Evolutionary conservation across 768 basidiomycete species (phyloP).

Genomic region (Cyathus striatus): DNA sequence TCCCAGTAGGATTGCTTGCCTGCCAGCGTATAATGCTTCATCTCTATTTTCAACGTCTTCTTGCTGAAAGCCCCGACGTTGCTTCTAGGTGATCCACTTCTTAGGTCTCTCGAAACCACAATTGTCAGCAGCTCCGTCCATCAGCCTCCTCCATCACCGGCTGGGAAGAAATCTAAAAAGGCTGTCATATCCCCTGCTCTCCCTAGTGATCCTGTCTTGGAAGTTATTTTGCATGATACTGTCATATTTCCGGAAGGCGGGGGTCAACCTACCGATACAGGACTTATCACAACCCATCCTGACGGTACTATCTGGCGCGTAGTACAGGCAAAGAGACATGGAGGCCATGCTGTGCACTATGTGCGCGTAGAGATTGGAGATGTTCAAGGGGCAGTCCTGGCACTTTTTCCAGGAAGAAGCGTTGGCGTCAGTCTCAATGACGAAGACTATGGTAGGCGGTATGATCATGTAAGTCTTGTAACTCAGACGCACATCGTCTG

Average conservation of each 20-base stretch:
- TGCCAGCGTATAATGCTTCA: constrained; percentile 57
- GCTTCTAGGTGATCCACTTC: constrained; percentile 61
- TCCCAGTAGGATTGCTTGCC: constrained; percentile 73
- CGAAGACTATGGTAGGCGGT: constrained; percentile 57
- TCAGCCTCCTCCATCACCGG: constrained; percentile 32
- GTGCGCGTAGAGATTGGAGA: constrained; percentile 38
- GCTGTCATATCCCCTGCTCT: constrained; percentile 43
- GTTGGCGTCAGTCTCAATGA: constrained; percentile 53
- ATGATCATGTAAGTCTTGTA: constrained; percentile 58
- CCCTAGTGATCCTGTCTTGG: constrained; percentile 44
- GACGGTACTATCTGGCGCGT: constrained; percentile 54
- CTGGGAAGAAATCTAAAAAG: constrained; percentile 52
- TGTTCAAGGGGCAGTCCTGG: constrained; percentile 35
- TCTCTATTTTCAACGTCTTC: background rate
- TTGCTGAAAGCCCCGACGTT: constrained; percentile 2
- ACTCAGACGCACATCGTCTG: background rate
- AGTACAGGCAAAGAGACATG: constrained; percentile 60
- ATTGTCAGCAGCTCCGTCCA: constrained; percentile 48
- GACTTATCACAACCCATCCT: constrained; percentile 40
- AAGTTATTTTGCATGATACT: constrained; percentile 71
- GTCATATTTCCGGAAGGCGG: constrained; percentile 80
- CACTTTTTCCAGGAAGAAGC: constrained; percentile 44
- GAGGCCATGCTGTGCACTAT: constrained; percentile 74
- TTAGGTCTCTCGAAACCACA: constrained; percentile 50
- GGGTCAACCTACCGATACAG: constrained; percentile 77